A percentile compares a stretch with the other conserved stretches of the same genome.
These are phyloP conservation scores for Starmerella geochares DNA, from an alignment of 805 yeast genomes.

Conservation along the genomic window DNA sequence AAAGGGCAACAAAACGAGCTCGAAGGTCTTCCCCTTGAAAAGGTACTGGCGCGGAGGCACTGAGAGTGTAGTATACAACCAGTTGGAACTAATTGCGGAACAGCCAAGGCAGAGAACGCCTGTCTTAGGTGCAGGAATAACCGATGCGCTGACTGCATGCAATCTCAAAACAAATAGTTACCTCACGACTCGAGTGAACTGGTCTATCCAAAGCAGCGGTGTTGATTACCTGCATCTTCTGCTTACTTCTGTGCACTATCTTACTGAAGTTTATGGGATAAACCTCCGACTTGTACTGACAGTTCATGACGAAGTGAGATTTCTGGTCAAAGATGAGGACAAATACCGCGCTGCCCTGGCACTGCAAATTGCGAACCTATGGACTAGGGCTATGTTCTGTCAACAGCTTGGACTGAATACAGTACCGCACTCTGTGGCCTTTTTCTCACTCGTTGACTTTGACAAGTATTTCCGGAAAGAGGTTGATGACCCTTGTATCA, in stretches of 20 bases:
- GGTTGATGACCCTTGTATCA: constrained; percentile 80
- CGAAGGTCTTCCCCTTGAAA: constrained; percentile 27
- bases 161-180: constrained; percentile 56
- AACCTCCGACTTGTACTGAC: constrained; percentile 74
- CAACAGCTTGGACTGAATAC: constrained; percentile 83
- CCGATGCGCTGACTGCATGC: constrained; percentile 61
- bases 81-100: constrained; percentile 76
- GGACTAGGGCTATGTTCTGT: constrained; percentile 95
- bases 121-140: constrained; percentile 83
- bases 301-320: constrained; percentile 92
- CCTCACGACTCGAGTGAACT: constrained; percentile 82
- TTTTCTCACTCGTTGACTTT: constrained; percentile 86
- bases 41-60: constrained; percentile 64
- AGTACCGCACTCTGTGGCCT: constrained; percentile 90
- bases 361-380: constrained; percentile 76
- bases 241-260: constrained; percentile 77
- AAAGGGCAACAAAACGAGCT: constrained; percentile 48
- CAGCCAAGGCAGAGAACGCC: constrained; percentile 79
- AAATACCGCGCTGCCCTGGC: constrained; percentile 69
- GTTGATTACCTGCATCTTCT: constrained; percentile 88
- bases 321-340: constrained; percentile 62
- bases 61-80: constrained; percentile 84
- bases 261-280: constrained; percentile 51
- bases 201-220: constrained; percentile 98
- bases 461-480: constrained; percentile 85